Evolutionary conservation across 192 early-diverging fungal species (phyloP), one percentile per base, ranked within the genome.

Genomic region (Coemansia guatemalensis): DNA sequence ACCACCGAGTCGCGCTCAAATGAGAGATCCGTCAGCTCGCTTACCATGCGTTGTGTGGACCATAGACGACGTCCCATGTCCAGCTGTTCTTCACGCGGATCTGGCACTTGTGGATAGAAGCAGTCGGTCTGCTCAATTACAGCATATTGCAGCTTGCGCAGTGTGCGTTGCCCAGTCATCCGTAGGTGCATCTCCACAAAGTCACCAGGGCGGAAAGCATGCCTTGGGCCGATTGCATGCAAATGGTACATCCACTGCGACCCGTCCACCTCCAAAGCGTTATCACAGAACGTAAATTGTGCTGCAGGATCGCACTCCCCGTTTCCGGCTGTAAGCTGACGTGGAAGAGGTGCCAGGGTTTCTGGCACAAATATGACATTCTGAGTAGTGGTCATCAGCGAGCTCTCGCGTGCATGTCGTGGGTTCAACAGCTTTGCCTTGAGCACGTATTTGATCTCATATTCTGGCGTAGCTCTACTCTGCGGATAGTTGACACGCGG

Each of bases 401-500:
- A n/a, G 1, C 52, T 24, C 23, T 41, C 53, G 53, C 24, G 53
- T n/a, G 62, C 52, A 12, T 56, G 39, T 6, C 39, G 62, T 3
- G 65, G 52, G 23, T 48, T 20, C 3, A 77, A 48, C 12, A 81
- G 54, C 24, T 65, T 63, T 14, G 78, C 78, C 44, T 63, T 62
- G 5, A 81, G 58, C 51, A 56, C 56, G 52, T 81, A 81, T 44
- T 64, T 60, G 21, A 81, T 81, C 9, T 67, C 64, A 48, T 75
- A 75, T 24, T 81, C 78, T 9, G 53, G 7, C 1, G 78, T 71
- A 0, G 58, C 20, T 25, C 54, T 35, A 68, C 65, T 81, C 33
- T 72, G 65, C 25, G 78, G 78, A 29, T 75, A 81, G 60, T 81
- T 81, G 20, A 72, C 69, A 54, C 72, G 73, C 18, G 73, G 73